These are phyloP conservation scores for Lachancea waltii DNA, from an alignment of 805 yeast genomes.

Conservation along the genomic window DNA sequence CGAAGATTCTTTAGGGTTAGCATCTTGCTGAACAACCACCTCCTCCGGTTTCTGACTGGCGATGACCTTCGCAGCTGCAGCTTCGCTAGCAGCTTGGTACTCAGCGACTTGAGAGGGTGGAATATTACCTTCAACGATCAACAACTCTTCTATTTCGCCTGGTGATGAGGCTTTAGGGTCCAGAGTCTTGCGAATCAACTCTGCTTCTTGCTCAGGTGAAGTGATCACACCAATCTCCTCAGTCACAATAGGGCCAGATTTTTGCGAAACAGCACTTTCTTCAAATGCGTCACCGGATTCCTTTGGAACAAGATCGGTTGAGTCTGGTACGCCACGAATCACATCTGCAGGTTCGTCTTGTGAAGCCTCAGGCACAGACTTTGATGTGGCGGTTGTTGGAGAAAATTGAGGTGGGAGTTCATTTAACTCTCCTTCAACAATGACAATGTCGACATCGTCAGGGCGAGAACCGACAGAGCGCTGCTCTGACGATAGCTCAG, in stretches of 20 bases:
- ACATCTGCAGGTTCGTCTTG: constrained; percentile 3
- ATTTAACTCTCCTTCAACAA: constrained; percentile 4
- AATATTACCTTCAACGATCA: constrained; percentile 7
- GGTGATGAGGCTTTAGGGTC: constrained; percentile 14
- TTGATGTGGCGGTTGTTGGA: background rate
- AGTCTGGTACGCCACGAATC: constrained; percentile 2
- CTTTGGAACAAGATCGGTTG: constrained; percentile 2
- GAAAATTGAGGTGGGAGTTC: constrained; percentile 1
- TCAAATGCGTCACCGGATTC: constrained; percentile 6
- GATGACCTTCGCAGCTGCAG: constrained; percentile 30
- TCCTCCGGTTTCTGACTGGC: constrained; percentile 35
- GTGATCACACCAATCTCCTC: constrained; percentile 12
- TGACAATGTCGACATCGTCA: constrained; percentile 4
- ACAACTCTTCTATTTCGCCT: constrained; percentile 11
- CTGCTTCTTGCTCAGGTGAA: constrained; percentile 12
- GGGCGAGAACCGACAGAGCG: background rate
- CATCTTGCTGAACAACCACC: constrained; percentile 14
- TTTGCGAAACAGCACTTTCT: constrained; percentile 2
- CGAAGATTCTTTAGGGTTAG: constrained; percentile 4
- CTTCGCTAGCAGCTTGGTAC: constrained; percentile 8
- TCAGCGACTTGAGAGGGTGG: constrained; percentile 7
- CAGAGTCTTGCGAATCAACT: constrained; percentile 10
- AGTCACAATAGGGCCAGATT: background rate
- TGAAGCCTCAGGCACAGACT: constrained; percentile 2
- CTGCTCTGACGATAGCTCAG: background rate